phyloP scores from a whole-genome alignment of 2,329 filamentous ascomycete genomes.

The Chaetothyriales sp. region DNA sequence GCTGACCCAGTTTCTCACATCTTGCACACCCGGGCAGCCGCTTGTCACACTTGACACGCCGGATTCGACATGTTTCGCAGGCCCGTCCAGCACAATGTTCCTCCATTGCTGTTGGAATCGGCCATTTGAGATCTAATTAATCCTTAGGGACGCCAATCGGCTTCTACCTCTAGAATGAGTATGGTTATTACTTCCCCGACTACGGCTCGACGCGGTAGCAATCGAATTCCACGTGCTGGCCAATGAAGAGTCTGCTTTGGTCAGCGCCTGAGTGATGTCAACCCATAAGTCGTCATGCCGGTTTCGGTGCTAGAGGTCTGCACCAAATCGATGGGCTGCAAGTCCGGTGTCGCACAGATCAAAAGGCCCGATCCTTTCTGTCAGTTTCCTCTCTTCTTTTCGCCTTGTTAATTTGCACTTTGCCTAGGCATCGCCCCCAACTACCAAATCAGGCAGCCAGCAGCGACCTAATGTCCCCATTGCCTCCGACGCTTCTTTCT shows the following conservation, averaged over 20 bases:
- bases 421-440: background rate
- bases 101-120: background rate
- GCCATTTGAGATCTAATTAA: background rate
- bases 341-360: background rate
- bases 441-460: background rate
- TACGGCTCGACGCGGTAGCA: background rate
- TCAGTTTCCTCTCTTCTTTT: background rate
- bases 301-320: background rate
- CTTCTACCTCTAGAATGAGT: background rate
- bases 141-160: background rate
- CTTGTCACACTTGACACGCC: slow-evolving; percentile 27
- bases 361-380: background rate
- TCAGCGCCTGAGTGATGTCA: background rate
- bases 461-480: background rate
- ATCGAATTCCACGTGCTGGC: background rate
- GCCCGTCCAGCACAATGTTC: background rate
- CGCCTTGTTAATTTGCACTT: background rate
- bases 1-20: slow-evolving; percentile 25
- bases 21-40: slow-evolving; percentile 27
- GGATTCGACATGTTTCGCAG: slow-evolving; percentile 10
- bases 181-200: background rate
- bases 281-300: background rate
- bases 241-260: background rate
- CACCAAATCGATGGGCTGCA: background rate
- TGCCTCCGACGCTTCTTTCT: too few species aligned